Conservation (phyloP, 1,284 basidiomycete genomes). For the Violaceomyces palustris region DNA sequence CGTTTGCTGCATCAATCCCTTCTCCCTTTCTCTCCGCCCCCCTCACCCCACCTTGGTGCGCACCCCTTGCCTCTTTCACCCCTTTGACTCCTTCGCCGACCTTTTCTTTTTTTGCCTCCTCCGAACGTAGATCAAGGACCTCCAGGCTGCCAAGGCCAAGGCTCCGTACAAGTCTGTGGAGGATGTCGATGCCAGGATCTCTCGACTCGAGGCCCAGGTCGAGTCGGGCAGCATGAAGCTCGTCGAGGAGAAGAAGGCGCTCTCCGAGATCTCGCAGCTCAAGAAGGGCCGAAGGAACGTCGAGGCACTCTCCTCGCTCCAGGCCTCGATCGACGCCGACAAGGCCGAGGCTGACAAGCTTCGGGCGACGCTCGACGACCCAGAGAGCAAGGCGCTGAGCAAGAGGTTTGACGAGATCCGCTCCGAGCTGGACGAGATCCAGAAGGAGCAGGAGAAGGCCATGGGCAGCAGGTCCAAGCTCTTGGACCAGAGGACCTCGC, state of each 20-base stretch:
- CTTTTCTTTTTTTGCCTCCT: too few species aligned
- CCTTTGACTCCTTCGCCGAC: too few species aligned
- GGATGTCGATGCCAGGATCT: slow-evolving; percentile 82
- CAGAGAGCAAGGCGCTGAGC: slow-evolving; percentile 74
- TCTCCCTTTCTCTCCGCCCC: background rate
- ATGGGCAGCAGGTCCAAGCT: slow-evolving; percentile 77
- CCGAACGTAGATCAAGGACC: slow-evolving; percentile 86
- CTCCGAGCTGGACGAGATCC: slow-evolving; percentile 77
- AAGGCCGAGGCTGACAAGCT: slow-evolving; percentile 72
- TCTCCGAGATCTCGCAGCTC: slow-evolving; percentile 75
- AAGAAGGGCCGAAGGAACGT: slow-evolving; percentile 51
- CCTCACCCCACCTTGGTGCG: too few species aligned
- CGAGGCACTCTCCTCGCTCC: slow-evolving; percentile 55
- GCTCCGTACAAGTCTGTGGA: slow-evolving; percentile 74
- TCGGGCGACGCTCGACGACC: slow-evolving; percentile 80
- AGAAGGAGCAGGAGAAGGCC: slow-evolving; percentile 79
- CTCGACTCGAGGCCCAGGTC: slow-evolving; percentile 70
- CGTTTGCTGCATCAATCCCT: background rate
- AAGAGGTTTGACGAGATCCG: slow-evolving; percentile 79
- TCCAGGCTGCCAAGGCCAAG: slow-evolving; percentile 77
- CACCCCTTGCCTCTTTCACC: too few species aligned
- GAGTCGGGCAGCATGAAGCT: slow-evolving; percentile 89
- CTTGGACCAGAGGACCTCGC: slow-evolving; percentile 75
- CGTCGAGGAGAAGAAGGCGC: slow-evolving; percentile 89
- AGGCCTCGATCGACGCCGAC: slow-evolving; percentile 76